phyloP scores from a whole-genome alignment of 148 eudicot genomes.

The Amaranthus hypochondriacus region DNA sequence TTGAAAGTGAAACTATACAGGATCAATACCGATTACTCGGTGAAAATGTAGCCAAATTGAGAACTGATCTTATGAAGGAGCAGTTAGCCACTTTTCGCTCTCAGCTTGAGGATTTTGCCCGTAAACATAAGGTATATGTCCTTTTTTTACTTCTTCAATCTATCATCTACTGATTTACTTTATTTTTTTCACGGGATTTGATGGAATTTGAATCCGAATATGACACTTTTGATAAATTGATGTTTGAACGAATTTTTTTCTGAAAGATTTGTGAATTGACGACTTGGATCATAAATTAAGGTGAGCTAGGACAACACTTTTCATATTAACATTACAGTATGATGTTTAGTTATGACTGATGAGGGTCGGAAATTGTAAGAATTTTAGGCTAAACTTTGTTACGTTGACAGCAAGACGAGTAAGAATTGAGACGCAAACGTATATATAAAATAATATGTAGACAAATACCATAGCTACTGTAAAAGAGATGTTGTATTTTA shows the following conservation, averaged over 20 bases:
- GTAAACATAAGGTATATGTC: conserved; percentile 77
- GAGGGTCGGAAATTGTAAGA: too few species aligned
- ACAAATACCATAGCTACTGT: too few species aligned
- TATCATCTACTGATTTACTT: neutral
- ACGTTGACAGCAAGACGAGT: too few species aligned
- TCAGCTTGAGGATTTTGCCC: conserved; percentile 95
- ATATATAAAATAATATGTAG: too few species aligned
- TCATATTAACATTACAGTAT: too few species aligned
- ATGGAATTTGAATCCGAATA: neutral
- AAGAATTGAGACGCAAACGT: too few species aligned
- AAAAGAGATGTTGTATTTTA: too few species aligned
- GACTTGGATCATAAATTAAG: neutral
- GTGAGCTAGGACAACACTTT: too few species aligned
- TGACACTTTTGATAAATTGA: neutral
- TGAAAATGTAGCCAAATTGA: conserved; percentile 87
- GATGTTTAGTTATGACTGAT: too few species aligned
- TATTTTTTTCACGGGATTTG: neutral
- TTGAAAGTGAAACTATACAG: conserved; percentile 29
- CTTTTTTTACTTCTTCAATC: neutral
- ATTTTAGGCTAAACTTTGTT: too few species aligned
- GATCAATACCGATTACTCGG: conserved; percentile 80
- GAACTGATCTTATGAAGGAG: conserved; percentile 93
- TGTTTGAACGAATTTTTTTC: too few species aligned
- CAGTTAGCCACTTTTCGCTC: conserved; percentile 86
- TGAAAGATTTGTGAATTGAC: neutral